Base-by-base conservation (phyloP, 2,329 filamentous ascomycete genomes). In the Exophiala alcalophila region DNA sequence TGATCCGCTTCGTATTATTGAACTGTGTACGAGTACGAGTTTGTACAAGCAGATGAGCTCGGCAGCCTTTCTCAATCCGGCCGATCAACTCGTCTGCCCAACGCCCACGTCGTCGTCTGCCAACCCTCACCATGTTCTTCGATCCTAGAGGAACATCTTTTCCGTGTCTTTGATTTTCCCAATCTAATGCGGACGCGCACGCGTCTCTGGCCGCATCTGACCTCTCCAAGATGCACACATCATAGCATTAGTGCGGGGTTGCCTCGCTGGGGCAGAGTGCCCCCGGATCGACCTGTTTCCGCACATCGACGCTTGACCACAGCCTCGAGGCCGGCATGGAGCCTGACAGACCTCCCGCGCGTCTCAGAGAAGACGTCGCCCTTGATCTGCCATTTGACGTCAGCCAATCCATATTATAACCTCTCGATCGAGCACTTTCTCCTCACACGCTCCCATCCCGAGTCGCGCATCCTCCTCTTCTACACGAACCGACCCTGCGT, bases 401-500 rank as follows among this genome's bases (percentile, higher is more conserved):
- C 80, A 41, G 69, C 67, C 36, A 78, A 94, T 60, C 89, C 92
- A 4, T 91, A 84, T 63, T 70, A 94, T 57, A 98, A 98, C 66
- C 86, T 98, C 44, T 89, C 90, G 21, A 83, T 96, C 57, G 92
- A 98, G 70, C 88, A 97, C 63, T 83, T 86, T 63, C 81, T 98
- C 20, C 78, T 97, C 5, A 80, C 86, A 57, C 80, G 80, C 40
- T 83, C 84, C 0, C 77, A 82, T 2, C 71, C 80, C 5, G 77
- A 84, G 47, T 88, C 88, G 9, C 83, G 78, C 10, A 67, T 97
- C 36, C 77, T 97, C 2, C 85, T 97, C 43, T 77, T 96, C 36
- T 98, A 97, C 69, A 78, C 81, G 57, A 97, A 98, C 67, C 68
- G 79, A 25, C 89, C 91, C 1, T 89, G 86, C 62, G 77, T 98